Base-by-base conservation (phyloP, 495 filamentous ascomycete species). In the Penicillium lividum region DNA sequence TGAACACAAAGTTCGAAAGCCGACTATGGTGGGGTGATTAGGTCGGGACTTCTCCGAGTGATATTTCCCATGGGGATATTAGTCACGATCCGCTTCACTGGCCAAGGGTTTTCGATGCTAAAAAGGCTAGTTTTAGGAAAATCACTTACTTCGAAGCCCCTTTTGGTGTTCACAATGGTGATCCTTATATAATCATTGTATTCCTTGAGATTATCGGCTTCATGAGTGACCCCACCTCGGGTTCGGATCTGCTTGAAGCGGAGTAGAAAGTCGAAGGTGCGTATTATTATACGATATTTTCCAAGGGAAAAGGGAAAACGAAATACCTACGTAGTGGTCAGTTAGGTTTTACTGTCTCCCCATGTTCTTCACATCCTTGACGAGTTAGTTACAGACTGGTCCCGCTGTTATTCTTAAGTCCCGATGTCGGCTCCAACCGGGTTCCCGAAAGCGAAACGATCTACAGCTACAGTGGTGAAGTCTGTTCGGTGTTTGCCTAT, bases 11-110 rank as follows among this genome's bases (percentile, higher is more conserved):
- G 30, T 38, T 59, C n/a, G 33, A 38, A 54, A 28, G 57, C 51
- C 57, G 51, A 40, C 49, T 43, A 6, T 34, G 16, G 47, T 48
- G 48, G 47, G 45, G 55, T 44, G 42, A 13, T 18, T 40, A 22
- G 43, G 53, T 56, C 53, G 53, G 53, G 28, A 25, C 22, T 38
- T 56, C 43, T 36, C 53, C 53, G 53, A 34, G 10, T 25, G 38
- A 18, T 34, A 31, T 44, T 13, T 9, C 25, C 28, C 47, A 50
- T 22, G 45, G 45, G 33, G 33, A 30, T 29, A 22, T 50, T 33
- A 42, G 43, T 33, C 8, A 49, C 27, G 36, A 30, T 43, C 53
- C 47, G 55, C 55, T 43, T 43, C 18, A 33, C 54, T 28, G 30
- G 31, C 33, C 54, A 56, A 18, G 34, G 31, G 31, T 25, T 51